Evolutionary conservation across 1,284 basidiomycete species (phyloP), one percentile per base, ranked within the genome.

Genomic region (Albatrellus sp.): DNA sequence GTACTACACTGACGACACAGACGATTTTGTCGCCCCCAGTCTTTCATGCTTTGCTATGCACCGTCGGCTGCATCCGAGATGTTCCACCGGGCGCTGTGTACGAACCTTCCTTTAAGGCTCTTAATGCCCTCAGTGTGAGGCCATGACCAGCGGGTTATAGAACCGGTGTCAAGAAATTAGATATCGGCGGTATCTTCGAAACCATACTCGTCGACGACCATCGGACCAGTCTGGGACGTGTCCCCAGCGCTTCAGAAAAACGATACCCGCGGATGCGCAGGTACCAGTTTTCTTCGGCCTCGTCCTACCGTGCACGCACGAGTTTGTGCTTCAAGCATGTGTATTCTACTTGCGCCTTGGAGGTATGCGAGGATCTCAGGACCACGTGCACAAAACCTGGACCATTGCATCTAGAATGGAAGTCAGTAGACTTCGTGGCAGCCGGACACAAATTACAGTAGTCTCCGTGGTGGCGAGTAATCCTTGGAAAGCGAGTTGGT

Each of bases 1-100:
- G 50, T 54, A 75, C 75, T n/a, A 74, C 67, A 12, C 78, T 77
- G 46, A 81, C 73, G 5, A 82, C 69, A 4, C 69, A 78, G 14
- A 80, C 72, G 13, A 49, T 62, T 59, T 80, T 79, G 43, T 72
- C 67, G 24, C 58, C 59, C n/a, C 71, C 76, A 76, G 10, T 63
- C 63, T 46, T 66, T 64, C 10, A 71, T 66, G 1, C 61, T 66
- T 50, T 70, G 59, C 70, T 70, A 73, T 29, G 57, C 29, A 29
- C 59, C 60, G 29, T 67, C 65, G 11, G 58, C 61, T n/a, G n/a
- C n/a, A n/a, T n/a, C n/a, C n/a, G n/a, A n/a, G 16, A 63, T 62
- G 30, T 74, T 68, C 72, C 77, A 80, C 9, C 70, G 59, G 1
- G 77, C 78, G 35, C 72, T 73, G 48, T 80, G 77, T 6, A 77